These are phyloP conservation scores for Paecilomyces variotii DNA, from an alignment of 2,329 filamentous ascomycete genomes.

Conservation along the genomic window DNA sequence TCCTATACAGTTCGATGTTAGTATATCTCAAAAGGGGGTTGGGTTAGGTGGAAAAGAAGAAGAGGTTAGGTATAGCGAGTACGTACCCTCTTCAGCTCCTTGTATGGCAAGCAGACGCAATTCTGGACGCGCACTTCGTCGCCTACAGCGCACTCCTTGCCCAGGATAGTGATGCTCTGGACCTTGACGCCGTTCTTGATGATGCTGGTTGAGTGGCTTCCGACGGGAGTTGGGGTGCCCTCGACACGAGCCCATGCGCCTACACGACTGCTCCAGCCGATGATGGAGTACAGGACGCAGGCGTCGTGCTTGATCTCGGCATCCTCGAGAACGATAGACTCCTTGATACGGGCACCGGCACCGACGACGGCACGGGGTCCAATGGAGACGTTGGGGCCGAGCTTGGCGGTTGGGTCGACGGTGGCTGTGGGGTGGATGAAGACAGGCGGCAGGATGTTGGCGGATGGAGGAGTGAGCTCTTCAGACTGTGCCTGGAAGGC, in stretches of 20 bases:
- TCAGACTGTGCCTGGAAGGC: slow-evolving; percentile 74
- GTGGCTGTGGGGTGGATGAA: slow-evolving; percentile 89
- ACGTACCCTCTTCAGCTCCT: slow-evolving; percentile 91
- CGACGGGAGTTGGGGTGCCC: slow-evolving; percentile 79
- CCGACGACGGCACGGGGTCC: slow-evolving; percentile 81
- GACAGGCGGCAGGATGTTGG: slow-evolving; percentile 83
- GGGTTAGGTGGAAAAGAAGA: not conserved
- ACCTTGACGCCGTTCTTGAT: slow-evolving; percentile 98
- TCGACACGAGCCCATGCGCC: slow-evolving; percentile 98
- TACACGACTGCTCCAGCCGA: slow-evolving; percentile 92
- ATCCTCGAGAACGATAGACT: slow-evolving; percentile 91
- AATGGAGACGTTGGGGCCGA: slow-evolving; percentile 93
- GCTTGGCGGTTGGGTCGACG: slow-evolving; percentile 89
- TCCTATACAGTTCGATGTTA: slow-evolving; percentile 19
- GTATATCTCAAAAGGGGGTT: not conserved
- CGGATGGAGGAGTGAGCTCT: slow-evolving; percentile 74
- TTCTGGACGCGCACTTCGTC: slow-evolving; percentile 97
- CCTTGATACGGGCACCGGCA: slow-evolving; percentile 85
- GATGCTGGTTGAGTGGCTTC: slow-evolving; percentile 86
- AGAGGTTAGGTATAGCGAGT: not conserved
- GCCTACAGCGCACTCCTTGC: slow-evolving; percentile 89
- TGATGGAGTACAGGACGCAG: slow-evolving; percentile 89
- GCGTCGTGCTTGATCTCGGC: slow-evolving; percentile 94
- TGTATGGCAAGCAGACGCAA: slow-evolving; percentile 94
- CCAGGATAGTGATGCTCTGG: slow-evolving; percentile 93